Conservation (phyloP, 352 stramenopile genomes). For the Hyaloperonospora brassicae region DNA sequence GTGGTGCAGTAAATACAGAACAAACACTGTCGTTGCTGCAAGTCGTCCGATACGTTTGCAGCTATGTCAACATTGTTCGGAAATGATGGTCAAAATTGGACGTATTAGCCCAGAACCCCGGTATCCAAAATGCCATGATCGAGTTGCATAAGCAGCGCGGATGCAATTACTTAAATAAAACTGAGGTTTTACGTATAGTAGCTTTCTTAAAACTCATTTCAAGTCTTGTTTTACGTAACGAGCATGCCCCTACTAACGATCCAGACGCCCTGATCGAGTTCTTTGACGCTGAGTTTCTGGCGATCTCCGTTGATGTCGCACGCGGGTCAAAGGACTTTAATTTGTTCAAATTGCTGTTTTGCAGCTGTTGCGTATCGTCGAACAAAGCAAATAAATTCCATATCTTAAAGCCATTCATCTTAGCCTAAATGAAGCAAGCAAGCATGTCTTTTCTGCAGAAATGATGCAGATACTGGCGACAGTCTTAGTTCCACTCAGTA, state of each 20-base stretch:
- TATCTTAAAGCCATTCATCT: constrained; percentile 50
- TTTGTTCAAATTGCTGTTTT: no score
- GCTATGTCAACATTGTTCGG: constrained; percentile 34
- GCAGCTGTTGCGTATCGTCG: constrained; percentile 42
- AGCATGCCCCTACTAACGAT: constrained; percentile 10
- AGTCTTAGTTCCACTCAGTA: constrained; percentile 24
- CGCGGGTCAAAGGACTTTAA: constrained; percentile 53
- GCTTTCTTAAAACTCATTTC: constrained; percentile 23
- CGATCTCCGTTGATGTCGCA: constrained; percentile 61
- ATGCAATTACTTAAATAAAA: constrained; percentile 53
- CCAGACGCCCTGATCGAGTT: constrained; percentile 39
- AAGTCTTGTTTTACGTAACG: constrained; percentile 3
- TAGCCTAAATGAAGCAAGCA: constrained; percentile 51
- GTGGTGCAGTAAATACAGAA: no score
- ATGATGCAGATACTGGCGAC: constrained; percentile 40
- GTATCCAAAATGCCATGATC: constrained; percentile 32
- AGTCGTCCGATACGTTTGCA: constrained; percentile 36
- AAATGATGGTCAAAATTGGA: constrained; percentile 20
- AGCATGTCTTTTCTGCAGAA: constrained; percentile 46
- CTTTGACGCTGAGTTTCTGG: constrained; percentile 67
- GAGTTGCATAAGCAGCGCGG: constrained; percentile 30
- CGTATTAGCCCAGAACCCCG: constrained; percentile 28
- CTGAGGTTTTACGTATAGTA: constrained; percentile 42
- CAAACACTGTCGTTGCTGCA: constrained; percentile 36
- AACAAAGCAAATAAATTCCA: constrained; percentile 35